Base-by-base conservation (phyloP, 495 filamentous ascomycete genomes). In the Aspergillus nanangensis region DNA sequence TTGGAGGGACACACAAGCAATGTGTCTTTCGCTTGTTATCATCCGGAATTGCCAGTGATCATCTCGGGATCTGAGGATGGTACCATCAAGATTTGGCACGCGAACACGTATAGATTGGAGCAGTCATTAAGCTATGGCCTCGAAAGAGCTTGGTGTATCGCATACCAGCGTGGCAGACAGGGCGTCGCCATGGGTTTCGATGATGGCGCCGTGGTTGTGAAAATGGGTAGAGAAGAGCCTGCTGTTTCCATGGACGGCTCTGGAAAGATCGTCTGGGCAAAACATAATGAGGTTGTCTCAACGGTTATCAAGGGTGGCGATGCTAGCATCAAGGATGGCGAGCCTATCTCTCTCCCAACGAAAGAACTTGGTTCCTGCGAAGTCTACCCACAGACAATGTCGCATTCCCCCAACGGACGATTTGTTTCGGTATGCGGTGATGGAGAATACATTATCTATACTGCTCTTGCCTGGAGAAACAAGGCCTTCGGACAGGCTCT, bases 11-110 rank as follows among this genome's bases (percentile, higher is more conserved):
- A 99, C 57, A 94, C 92, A 5, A 95, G 88, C 68, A 99, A 99
- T 56, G 93, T 99, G n/a, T 95, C 89, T 7, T 99, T 97, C 58
- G 93, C 93, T 15, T 95, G 90, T 68, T 99, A 96, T 60, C 93
- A 99, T 62, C 93, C 93, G 0, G 94, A 97, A 66, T 70, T 99
- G 23, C 93, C 93, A 9, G 84, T 99, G 50, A 97, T 99, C 51
- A 94, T 99, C 44, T 96, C 92, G n/a, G 93, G 93, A 50, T 96
- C 91, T 13, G 93, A 99, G 65, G 93, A 99, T 68, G 91, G 93
- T 41, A 96, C 93, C 4, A 80, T 99, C 45, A 95, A 95, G 72
- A 92, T 97, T 65, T 99, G 93, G 93, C 93, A 99, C 60, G 91
- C 94, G 32, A 93, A 94, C 54, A 95, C 93, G 38, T 97, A 97